Conservation (phyloP, 495 filamentous ascomycete species). For the Trichoderma gamsii region DNA sequence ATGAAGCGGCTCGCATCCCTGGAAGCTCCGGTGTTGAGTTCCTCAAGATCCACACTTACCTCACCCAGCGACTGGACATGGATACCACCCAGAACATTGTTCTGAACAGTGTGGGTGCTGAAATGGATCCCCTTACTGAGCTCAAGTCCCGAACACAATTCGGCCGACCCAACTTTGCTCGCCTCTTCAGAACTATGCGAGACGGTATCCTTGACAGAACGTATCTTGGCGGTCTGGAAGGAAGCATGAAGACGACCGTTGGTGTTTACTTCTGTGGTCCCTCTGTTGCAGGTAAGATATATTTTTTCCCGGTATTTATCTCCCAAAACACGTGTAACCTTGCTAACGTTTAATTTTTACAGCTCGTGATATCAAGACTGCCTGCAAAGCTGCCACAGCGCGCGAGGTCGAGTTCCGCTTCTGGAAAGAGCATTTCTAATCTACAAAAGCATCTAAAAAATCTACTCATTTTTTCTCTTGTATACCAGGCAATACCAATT, state of each 20-base stretch:
- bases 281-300: slow-evolving; percentile 42
- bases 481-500: slow-evolving; percentile 13
- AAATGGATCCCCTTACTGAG: slow-evolving; percentile 86
- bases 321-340: not conserved
- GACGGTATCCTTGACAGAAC: slow-evolving; percentile 77
- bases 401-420: slow-evolving; percentile 89
- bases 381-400: slow-evolving; percentile 61
- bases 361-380: slow-evolving; percentile 78
- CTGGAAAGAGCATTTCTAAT: slow-evolving; percentile 89
- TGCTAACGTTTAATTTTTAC: slow-evolving; percentile 36
- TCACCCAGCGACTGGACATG: slow-evolving; percentile 85
- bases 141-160: slow-evolving; percentile 88
- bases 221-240: slow-evolving; percentile 77
- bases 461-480: not conserved
- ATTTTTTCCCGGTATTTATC: not conserved
- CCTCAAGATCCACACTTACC: slow-evolving; percentile 95
- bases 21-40: slow-evolving; percentile 71
- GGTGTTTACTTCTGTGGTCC: slow-evolving; percentile 96
- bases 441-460: not conserved
- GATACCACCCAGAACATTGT: slow-evolving; percentile 96
- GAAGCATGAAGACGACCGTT: slow-evolving; percentile 68
- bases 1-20: slow-evolving; percentile 54
- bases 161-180: slow-evolving; percentile 82
- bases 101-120: slow-evolving; percentile 83
- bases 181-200: slow-evolving; percentile 77